Evolutionary conservation across 2,329 filamentous ascomycete genomes (phyloP).

Genomic region (Colletotrichum neosansevieriae): DNA sequence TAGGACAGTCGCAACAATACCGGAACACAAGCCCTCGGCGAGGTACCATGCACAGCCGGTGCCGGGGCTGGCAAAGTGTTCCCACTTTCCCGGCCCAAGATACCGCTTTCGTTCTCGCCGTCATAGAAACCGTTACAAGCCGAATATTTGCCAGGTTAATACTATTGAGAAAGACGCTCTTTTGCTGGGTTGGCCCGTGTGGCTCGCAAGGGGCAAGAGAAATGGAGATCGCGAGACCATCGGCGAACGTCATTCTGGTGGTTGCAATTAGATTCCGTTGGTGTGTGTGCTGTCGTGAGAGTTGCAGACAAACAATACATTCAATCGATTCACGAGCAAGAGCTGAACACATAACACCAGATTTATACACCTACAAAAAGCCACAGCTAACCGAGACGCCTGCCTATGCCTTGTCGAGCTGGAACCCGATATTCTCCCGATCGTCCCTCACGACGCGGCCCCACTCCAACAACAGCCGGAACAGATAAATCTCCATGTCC

Average conservation of each 20-base stretch:
- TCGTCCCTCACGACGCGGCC: slow-evolving; percentile 75
- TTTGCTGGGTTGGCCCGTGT: no score
- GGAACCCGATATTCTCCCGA: slow-evolving; percentile 60
- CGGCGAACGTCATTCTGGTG: no score
- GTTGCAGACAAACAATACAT: no score
- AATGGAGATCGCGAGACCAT: no score
- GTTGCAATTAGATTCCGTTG: no score
- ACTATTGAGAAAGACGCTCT: no score
- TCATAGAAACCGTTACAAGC: neutral
- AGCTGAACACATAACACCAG: neutral
- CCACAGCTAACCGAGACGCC: neutral
- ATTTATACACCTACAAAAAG: neutral
- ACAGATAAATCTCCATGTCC: slow-evolving; percentile 86
- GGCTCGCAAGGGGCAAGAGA: no score
- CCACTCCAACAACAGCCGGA: slow-evolving; percentile 83
- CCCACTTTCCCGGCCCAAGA: slow-evolving; percentile 5
- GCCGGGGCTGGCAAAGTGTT: neutral
- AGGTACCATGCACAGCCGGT: neutral
- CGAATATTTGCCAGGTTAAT: neutral
- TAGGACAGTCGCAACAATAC: no score
- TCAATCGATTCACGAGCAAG: neutral
- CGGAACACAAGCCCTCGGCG: no score
- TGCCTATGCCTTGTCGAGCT: slow-evolving; percentile 14
- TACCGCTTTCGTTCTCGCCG: slow-evolving; percentile 12
- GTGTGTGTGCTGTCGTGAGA: no score